Base-by-base conservation (phyloP, 2,329 filamentous ascomycete genomes). In the Aspergillus clavatus region DNA sequence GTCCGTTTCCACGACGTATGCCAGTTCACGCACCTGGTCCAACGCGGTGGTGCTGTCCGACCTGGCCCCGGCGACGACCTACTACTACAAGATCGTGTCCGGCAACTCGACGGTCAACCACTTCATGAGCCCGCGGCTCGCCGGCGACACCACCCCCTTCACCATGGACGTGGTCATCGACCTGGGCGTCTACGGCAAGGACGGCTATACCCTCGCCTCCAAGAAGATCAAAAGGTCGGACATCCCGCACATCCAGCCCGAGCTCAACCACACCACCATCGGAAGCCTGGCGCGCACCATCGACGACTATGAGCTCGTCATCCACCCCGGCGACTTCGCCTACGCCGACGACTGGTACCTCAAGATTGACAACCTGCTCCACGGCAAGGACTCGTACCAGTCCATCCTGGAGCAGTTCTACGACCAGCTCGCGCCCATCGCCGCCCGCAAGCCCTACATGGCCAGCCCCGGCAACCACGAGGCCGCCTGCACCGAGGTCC, bases 341-440 rank as follows among this genome's bases (percentile, higher is more conserved):
- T 83, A 82, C 51, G 78, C 79, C 1, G 79, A 82, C 47, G 74
- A 81, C 59, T 82, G 79, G 79, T 68, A 67, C 35, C 58, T 73
- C 3, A 72, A 66, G 14, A 45, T 65, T 0, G 63, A 71, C 27
- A 79, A 79, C 57, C 48, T 75, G 1, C 49, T 75, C 5, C 66
- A 76, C 23, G 75, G 75, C 33, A 65, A 67, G 16, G 63, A 77
- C 28, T 77, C 76, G n/a, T 81, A 75, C 57, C 71, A 79, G 48
- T 72, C 76, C 16, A 81, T 81, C 50, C 61, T 79, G 0, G 76
- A 81, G 54, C 67, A 74, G 41, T 81, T 82, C 58, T 82, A 78
- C 63, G 64, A 69, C 41, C 75, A 81, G 52, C 69, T 81, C 0
- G 72, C 74, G 0, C 76, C 78, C 3, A 73, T 82, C 40, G 57